Percentiles rank a stretch among this genome's conserved stretches.
These are phyloP conservation scores for Russula sp. DNA, from an alignment of 768 basidiomycete genomes.

Conservation along the genomic window DNA sequence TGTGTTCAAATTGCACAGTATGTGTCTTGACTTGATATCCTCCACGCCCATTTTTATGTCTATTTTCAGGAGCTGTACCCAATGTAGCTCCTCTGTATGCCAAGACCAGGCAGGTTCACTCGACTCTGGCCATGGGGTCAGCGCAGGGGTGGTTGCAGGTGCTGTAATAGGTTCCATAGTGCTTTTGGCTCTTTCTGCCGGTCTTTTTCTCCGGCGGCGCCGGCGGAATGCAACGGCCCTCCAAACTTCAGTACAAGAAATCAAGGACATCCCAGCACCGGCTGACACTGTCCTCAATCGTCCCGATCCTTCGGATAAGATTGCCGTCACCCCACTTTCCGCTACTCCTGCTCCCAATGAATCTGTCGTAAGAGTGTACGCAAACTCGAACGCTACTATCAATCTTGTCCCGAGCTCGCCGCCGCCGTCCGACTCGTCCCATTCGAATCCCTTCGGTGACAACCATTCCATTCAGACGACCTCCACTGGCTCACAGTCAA, in stretches of 20 bases:
- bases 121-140: conserved; percentile 41
- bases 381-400: conserved; percentile 47
- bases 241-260: conserved; percentile 42
- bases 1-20: conserved; percentile 64
- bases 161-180: conserved; percentile 64
- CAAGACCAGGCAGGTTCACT: conserved; percentile 36
- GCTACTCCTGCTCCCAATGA: conserved; percentile 32
- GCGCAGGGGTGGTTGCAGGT: conserved; percentile 71
- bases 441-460: conserved; percentile 74
- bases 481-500: conserved; percentile 67
- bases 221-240: conserved; percentile 41
- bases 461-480: conserved; percentile 74
- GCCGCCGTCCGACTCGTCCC: conserved; percentile 35
- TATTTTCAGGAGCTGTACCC: conserved; percentile 52
- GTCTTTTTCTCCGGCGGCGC: conserved; percentile 62
- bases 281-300: conserved; percentile 77
- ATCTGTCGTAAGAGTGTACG: conserved; percentile 50
- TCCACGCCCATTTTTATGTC: not conserved
- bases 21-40: conserved; percentile 31
- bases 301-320: conserved; percentile 77
- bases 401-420: conserved; percentile 53
- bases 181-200: conserved; percentile 52
- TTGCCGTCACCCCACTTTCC: conserved; percentile 34
- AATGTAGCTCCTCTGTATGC: conserved; percentile 55
- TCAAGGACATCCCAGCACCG: conserved; percentile 61